Conservation (phyloP, 2,329 filamentous ascomycete species). For the Botrytis cinerea region DNA sequence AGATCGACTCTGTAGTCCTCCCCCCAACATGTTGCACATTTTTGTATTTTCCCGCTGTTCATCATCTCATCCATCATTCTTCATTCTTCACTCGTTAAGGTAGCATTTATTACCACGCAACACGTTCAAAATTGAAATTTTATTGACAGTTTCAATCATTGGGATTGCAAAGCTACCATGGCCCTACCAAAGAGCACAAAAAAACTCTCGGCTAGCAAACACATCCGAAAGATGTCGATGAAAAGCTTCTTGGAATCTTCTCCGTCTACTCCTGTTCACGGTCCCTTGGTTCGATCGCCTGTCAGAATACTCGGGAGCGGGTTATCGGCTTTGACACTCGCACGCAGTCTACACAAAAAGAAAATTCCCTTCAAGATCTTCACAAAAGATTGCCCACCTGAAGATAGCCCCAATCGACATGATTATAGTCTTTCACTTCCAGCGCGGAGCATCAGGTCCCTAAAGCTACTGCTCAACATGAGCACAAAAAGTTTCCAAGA, state of each 20-base stretch:
- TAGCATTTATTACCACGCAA: neutral
- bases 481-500: neutral
- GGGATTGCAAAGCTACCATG: neutral
- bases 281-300: neutral
- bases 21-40: neutral
- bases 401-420: neutral
- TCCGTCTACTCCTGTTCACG: neutral
- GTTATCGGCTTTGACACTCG: conserved; percentile 4
- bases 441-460: neutral
- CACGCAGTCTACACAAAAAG: neutral
- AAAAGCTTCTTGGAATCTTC: neutral
- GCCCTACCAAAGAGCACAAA: neutral
- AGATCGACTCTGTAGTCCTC: neutral
- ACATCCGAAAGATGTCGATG: neutral
- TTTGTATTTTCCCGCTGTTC: neutral
- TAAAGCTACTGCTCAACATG: neutral
- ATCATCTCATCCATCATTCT: neutral
- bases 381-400: neutral
- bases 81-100: neutral
- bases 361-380: conserved; percentile 7
- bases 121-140: neutral
- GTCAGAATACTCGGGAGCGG: conserved; percentile 16
- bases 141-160: neutral
- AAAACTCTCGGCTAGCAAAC: neutral
- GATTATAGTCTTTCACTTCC: neutral